Evolutionary conservation across 805 yeast genomes (phyloP).

Genomic region (Ogataea pignaliae): DNA sequence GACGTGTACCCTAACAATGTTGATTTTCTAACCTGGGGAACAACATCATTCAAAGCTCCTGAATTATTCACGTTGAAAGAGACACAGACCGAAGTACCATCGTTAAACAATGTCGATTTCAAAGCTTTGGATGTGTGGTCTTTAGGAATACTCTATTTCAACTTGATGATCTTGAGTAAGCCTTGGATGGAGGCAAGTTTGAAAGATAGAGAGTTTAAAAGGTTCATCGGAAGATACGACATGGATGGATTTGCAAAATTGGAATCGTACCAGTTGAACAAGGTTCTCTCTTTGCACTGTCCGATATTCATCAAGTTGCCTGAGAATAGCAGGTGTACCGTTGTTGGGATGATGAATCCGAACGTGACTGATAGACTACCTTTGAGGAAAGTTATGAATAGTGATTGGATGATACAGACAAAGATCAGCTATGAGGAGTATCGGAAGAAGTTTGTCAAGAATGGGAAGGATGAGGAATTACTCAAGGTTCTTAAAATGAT

Average conservation of each 20-base stretch:
- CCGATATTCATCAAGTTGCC: slow-evolving; percentile 11
- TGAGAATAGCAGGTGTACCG: slow-evolving; percentile 6
- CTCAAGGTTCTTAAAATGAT: slow-evolving; percentile 11
- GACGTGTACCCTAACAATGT: slow-evolving; percentile 16
- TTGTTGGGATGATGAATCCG: slow-evolving; percentile 30
- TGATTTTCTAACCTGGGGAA: slow-evolving; percentile 37
- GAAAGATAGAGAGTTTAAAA: slow-evolving; percentile 21
- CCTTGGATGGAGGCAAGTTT: slow-evolving; percentile 46
- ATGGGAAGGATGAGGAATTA: slow-evolving; percentile 23
- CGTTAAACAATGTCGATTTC: slow-evolving; percentile 23
- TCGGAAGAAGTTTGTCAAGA: slow-evolving; percentile 8
- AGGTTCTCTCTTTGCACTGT: background rate
- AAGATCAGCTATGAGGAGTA: slow-evolving; percentile 15
- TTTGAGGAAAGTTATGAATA: slow-evolving; percentile 16
- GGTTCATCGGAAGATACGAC: slow-evolving; percentile 15
- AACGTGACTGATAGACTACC: slow-evolving; percentile 18
- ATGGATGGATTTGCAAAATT: slow-evolving; percentile 8
- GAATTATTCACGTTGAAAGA: slow-evolving; percentile 32
- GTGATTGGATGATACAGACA: slow-evolving; percentile 31
- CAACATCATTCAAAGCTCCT: slow-evolving; percentile 52
- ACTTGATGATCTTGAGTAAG: slow-evolving; percentile 36
- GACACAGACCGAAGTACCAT: too few relatives aligned
- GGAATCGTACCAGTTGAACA: slow-evolving; percentile 18
- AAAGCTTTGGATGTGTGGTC: slow-evolving; percentile 48
- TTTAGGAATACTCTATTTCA: slow-evolving; percentile 45